A percentile compares a stretch with the other conserved stretches of the same genome.
phyloP scores from a whole-genome alignment of 257 asterid species.

The Jacaranda copaia region DNA sequence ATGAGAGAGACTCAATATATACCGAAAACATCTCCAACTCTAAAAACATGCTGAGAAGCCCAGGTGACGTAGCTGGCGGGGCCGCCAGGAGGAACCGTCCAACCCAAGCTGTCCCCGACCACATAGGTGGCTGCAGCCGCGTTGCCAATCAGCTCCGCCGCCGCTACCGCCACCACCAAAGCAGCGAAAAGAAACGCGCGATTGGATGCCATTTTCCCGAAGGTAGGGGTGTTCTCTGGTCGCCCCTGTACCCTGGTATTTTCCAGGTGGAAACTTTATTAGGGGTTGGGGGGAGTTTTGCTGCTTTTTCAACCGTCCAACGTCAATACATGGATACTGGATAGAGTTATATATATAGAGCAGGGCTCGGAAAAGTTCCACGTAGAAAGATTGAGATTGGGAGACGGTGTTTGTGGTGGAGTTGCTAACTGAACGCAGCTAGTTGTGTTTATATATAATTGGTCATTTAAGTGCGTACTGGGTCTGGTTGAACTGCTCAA shows the following conservation, averaged over 20 bases:
- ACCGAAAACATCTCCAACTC: constrained; percentile 62
- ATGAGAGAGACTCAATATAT: not conserved
- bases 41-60: constrained; percentile 55
- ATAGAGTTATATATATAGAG: constrained; percentile 32
- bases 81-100: constrained; percentile 53
- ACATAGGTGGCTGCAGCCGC: constrained; percentile 54
- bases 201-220: constrained; percentile 35
- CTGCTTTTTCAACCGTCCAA: constrained; percentile 7
- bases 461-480: not conserved
- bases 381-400: constrained; percentile 10
- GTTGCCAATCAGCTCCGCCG: constrained; percentile 38
- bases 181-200: constrained; percentile 25
- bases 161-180: constrained; percentile 32
- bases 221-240: constrained; percentile 44
- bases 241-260: constrained; percentile 38
- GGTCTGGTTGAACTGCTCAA: constrained; percentile 26
- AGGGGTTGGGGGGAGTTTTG: not conserved
- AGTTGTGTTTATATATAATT: constrained; percentile 15
- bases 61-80: constrained; percentile 46
- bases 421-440: constrained; percentile 35
- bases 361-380: constrained; percentile 21
- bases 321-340: not conserved
- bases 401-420: constrained; percentile 26
- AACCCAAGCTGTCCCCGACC: constrained; percentile 63
- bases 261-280: not conserved